Base-by-base conservation (phyloP, 1,284 basidiomycete genomes). In the Somion occarium region DNA sequence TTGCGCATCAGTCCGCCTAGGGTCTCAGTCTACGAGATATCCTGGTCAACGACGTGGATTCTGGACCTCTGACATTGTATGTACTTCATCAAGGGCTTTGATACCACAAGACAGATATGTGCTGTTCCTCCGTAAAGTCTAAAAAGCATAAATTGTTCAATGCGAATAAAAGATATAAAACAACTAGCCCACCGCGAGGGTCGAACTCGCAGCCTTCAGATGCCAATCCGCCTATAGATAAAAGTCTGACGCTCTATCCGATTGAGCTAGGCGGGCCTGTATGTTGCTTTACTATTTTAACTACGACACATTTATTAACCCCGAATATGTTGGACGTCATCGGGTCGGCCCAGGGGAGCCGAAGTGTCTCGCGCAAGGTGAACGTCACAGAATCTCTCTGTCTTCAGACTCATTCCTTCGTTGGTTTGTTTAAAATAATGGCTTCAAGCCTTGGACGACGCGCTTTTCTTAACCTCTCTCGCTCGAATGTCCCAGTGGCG, bases 121-220 rank as follows among this genome's bases (percentile, higher is more conserved):
- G n/a, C n/a, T n/a, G n/a, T n/a, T n/a, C n/a, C n/a, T n/a, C n/a
- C n/a, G n/a, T n/a, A n/a, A n/a, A n/a, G n/a, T n/a, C n/a, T n/a
- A n/a, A n/a, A n/a, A n/a, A n/a, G n/a, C n/a, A n/a, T n/a, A n/a
- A n/a, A n/a, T n/a, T n/a, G n/a, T n/a, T n/a, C n/a, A n/a, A n/a
- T n/a, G n/a, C n/a, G n/a, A n/a, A n/a, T n/a, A n/a, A 12, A 47
- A 18, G 60, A 53, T 53, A 52, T 50, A 38, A 44, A 24, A 52
- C 39, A 47, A 53, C 23, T 82, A 86, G 84, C 82, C 83, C 84
- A 87, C 83, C 83, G 84, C 83, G 84, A 83, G 84, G 84, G 82
- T 87, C 84, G 83, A 87, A 87, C 84, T 82, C 83, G 83, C 84
- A 87, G 82, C 84, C 83, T 86, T 86, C 83, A 83, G 81, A 84